Evolutionary conservation across 2,329 filamentous ascomycete species (phyloP), one percentile per base, ranked within the genome.

Genomic region (Pseudogymnoascus sp.): DNA sequence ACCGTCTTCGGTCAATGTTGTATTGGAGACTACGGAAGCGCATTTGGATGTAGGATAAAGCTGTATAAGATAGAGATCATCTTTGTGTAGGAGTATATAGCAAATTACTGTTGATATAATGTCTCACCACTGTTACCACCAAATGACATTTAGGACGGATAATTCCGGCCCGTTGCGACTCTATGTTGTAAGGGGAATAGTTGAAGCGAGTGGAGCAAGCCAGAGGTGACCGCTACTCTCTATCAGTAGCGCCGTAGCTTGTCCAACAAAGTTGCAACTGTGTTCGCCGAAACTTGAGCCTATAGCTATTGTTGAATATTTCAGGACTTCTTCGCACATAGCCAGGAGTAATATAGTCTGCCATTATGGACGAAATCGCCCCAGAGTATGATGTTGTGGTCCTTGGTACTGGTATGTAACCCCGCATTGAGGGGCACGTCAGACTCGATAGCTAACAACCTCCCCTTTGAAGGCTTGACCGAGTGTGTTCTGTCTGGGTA

Each of bases 401-500:
- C 75, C 86, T 99, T 76, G 94, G 94, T 83, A 99, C 94, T 76
- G 92, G 92, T 96, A 82, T 74, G 85, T 58, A 72, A 76, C 76
- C 75, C 76, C 73, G 74, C 72, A 68, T 69, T 63, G 69, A 58
- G 25, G 31, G 27, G 61, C 48, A 58, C 31, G 52, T 29, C 35
- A 65, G 69, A 45, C 21, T 45, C 72, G 64, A 69, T 67, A 66
- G 67, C 68, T 70, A 66, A 70, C 65, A 59, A 64, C 63, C 29
- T 55, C 48, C n/a, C 48, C 5, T 45, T 59, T 64, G 52, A 72
- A 96, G 93, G 94, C 74, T 79, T 99, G 84, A 97, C 93, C 67
- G 94, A 99, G 86, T 99, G 94, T 80, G 94, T 99, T 74, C 89
- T 99, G 70, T 97, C 93, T 75, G 94, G 93, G 92, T 96, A 88